These are phyloP conservation scores for Echeveria elegans DNA, from an alignment of 164 flowering plant species.

Conservation along the genomic window DNA sequence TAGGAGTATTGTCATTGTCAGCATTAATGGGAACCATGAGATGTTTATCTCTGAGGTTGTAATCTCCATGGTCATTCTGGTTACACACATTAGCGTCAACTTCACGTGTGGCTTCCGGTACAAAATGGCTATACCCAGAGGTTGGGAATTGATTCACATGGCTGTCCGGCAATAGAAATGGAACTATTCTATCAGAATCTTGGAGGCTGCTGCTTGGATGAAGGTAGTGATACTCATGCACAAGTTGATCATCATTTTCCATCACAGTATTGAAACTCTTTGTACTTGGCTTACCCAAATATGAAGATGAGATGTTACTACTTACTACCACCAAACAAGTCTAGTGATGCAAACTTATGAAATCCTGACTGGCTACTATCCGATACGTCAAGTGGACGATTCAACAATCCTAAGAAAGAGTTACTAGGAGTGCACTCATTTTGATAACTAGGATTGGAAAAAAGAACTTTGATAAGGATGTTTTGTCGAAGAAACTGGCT, in stretches of 20 bases:
- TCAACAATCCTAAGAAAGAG: neutral
- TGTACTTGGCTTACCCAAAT: neutral
- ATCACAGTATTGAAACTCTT: neutral
- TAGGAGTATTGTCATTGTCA: too few species aligned
- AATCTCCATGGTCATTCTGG: too few species aligned
- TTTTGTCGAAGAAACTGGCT: neutral
- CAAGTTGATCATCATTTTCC: neutral
- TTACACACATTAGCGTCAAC: too few species aligned
- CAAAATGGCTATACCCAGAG: neutral
- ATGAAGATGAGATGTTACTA: neutral
- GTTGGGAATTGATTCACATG: neutral
- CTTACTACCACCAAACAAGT: neutral
- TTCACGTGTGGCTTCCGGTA: neutral
- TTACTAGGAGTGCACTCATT: neutral
- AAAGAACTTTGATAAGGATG: neutral
- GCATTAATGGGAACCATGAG: too few species aligned
- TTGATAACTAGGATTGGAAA: neutral
- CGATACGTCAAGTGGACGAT: neutral
- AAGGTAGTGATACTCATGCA: neutral
- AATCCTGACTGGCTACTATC: neutral
- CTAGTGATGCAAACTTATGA: neutral
- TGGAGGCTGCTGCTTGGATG: neutral
- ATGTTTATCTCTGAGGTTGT: too few species aligned
- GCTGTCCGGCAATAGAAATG: neutral
- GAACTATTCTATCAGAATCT: neutral